These are phyloP conservation scores for Rhynchosporium graminicola DNA, from an alignment of 2,329 filamentous ascomycete species.

Conservation along the genomic window DNA sequence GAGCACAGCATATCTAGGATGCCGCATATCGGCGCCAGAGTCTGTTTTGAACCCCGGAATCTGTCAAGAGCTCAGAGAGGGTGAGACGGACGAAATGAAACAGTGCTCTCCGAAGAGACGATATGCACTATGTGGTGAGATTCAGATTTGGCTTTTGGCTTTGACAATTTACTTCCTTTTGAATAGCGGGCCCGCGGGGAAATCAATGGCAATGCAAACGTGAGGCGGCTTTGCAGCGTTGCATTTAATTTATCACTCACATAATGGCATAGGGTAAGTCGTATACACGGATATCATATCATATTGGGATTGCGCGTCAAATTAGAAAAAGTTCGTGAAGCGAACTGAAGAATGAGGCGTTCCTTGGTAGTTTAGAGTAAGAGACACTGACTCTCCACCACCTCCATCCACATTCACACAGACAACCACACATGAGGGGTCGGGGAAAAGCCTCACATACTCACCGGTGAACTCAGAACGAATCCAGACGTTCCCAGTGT, in stretches of 20 bases:
- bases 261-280: neutral
- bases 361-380: neutral
- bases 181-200: neutral
- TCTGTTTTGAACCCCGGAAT: neutral
- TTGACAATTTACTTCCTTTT: neutral
- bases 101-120: neutral
- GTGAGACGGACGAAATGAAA: neutral
- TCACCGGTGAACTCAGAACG: neutral
- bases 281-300: neutral
- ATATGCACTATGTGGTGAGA: conserved; percentile 3
- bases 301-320: neutral
- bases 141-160: neutral
- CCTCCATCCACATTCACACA: neutral
- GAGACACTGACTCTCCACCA: neutral
- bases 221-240: neutral
- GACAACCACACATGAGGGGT: neutral
- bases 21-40: neutral
- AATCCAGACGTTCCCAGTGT: neutral
- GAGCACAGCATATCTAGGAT: neutral
- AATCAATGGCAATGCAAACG: neutral
- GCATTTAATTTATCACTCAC: neutral
- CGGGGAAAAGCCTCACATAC: neutral
- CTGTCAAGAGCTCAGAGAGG: neutral
- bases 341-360: neutral
- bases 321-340: neutral